phyloP scores from a whole-genome alignment of 2,329 filamentous ascomycete genomes.

The Alternaria triticina region DNA sequence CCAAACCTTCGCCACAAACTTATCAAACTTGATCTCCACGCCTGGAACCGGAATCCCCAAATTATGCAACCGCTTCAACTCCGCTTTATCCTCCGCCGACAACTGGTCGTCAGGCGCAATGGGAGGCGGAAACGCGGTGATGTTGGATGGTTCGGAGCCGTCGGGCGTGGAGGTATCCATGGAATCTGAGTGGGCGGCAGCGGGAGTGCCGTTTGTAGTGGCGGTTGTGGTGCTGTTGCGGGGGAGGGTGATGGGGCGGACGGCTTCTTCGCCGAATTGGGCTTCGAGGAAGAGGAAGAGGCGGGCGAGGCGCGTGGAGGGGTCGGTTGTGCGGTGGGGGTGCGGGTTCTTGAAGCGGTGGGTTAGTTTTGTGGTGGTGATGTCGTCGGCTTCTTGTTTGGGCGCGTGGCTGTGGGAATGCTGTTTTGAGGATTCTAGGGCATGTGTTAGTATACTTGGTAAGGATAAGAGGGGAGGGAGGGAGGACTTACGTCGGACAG shows the following conservation, averaged over 20 bases:
- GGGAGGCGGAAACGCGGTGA: conserved; percentile 1
- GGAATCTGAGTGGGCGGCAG: not conserved
- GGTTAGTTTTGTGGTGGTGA: conserved; percentile 13
- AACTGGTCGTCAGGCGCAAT: conserved; percentile 5
- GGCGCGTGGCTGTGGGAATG: conserved; percentile 35
- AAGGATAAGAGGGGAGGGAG: conserved; percentile 1
- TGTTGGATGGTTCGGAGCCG: conserved; percentile 10
- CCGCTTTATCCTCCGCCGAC: conserved; percentile 49
- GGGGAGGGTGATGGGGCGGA: conserved; percentile 75
- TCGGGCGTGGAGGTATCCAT: not conserved
- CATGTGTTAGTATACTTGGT: conserved; percentile 13
- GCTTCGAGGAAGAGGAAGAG: conserved; percentile 96
- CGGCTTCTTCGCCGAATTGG: conserved; percentile 86
- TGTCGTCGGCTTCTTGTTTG: conserved; percentile 12
- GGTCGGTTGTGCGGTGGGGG: conserved; percentile 73
- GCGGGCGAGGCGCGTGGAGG: conserved; percentile 79
- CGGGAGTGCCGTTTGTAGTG: conserved; percentile 6
- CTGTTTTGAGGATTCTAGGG: conserved; percentile 45
- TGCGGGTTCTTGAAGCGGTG: conserved; percentile 59
- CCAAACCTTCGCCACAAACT: conserved; percentile 87
- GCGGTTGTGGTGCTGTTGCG: conserved; percentile 56
- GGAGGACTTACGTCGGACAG: conserved; percentile 77
- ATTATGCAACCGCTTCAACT: conserved; percentile 79
- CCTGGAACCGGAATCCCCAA: conserved; percentile 91
- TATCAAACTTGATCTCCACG: conserved; percentile 84